These are phyloP conservation scores for Mycosphaerella sp. DNA, from an alignment of 2,329 filamentous ascomycete genomes.

Conservation along the genomic window DNA sequence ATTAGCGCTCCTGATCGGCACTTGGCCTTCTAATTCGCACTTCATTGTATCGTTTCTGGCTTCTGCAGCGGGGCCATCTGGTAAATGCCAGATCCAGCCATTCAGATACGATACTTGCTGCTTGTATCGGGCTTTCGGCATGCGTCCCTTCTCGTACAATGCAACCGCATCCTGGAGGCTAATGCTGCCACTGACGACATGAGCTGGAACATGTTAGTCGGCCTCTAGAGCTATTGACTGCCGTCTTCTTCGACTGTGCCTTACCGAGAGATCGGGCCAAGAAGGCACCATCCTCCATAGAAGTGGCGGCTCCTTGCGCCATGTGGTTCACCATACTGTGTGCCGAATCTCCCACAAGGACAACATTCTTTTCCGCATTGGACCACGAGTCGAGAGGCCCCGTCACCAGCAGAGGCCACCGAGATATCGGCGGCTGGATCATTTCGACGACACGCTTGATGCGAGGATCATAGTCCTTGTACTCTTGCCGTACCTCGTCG, in stretches of 20 bases:
- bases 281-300: constrained; percentile 30
- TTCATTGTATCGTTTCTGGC: constrained; percentile 36
- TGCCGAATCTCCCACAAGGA: constrained; percentile 42
- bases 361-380: constrained; percentile 38
- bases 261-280: constrained; percentile 34
- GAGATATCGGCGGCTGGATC: constrained; percentile 33
- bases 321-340: constrained; percentile 42
- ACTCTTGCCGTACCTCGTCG: constrained; percentile 39
- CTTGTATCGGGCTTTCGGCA: constrained; percentile 40
- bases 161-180: constrained; percentile 33
- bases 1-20: constrained; percentile 35
- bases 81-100: constrained; percentile 34
- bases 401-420: constrained; percentile 43
- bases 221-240: not conserved
- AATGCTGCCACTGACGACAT: constrained; percentile 34
- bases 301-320: constrained; percentile 22
- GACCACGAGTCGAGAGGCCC: constrained; percentile 40
- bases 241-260: not conserved
- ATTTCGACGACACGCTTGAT: constrained; percentile 40
- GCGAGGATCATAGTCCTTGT: constrained; percentile 42
- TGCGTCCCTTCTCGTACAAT: constrained; percentile 39
- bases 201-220: not conserved
- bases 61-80: constrained; percentile 32
- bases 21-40: constrained; percentile 33
- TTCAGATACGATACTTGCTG: constrained; percentile 40